Evolutionary conservation across 106 monocot genomes (phyloP), one percentile per base, ranked within the genome.

Genomic region (Dendrobium officinale): DNA sequence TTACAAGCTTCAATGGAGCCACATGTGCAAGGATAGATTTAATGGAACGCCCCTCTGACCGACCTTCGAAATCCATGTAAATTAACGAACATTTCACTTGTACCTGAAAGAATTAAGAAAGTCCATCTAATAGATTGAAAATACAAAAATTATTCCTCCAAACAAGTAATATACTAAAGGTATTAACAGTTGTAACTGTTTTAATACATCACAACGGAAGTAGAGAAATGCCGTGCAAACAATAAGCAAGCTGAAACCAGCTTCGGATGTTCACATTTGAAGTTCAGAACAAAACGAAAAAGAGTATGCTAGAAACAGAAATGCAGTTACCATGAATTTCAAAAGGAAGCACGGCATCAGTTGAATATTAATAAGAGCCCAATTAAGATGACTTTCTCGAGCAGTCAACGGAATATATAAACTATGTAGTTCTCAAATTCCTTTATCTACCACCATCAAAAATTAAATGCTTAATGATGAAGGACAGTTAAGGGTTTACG

Each of bases 1-100:
- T 42, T 92, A 98, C 97, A 82, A 98, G 92, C 79, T 98, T 98
- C 73, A 98, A 77, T 0, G 97, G 97, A 85, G 97, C 89, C 61
- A 98, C 97, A 78, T 98, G 94, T 19, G 91, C 81, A 44, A 98
- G 29, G 81, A 98, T 94, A 67, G 97, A 94, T 86, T 98, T 98
- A 31, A 98, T 73, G 17, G 97, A 98, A 72, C 97, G 97, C 24
- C 97, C 97, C 86, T 98, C 97, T 84, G 97, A 98, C 42, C 97
- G 94, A 29, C 97, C 97, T 86, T 98, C 97, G 89, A 98, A 98
- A 80, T 95, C 97, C 97, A 98, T 92, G 81, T 92, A 94, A 64
- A 84, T 17, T 59, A 98, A 84, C 64, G 83, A 81, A 79, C 97
- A 98, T 84, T 94, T 98, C 40, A 98, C 97, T 83, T 92, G 97